phyloP scores from a whole-genome alignment of 2,329 filamentous ascomycete genomes.

The Colletotrichum lini region DNA sequence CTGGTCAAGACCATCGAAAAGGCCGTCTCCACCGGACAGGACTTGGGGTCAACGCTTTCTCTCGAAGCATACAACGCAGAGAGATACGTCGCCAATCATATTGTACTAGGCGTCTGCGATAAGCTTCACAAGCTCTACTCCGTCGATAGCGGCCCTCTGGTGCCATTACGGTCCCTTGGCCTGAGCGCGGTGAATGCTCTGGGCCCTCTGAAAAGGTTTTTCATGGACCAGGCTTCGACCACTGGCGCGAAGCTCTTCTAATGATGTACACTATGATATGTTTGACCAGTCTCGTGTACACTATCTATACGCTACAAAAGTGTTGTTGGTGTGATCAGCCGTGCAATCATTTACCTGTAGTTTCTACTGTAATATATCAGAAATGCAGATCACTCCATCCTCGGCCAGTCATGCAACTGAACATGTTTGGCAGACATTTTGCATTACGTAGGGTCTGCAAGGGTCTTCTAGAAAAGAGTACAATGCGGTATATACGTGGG shows the following conservation, averaged over 20 bases:
- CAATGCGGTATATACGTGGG: constrained; percentile 46
- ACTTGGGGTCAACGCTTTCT: constrained; percentile 83
- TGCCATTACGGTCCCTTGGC: constrained; percentile 84
- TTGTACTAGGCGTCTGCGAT: constrained; percentile 85
- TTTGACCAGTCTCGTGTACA: constrained; percentile 20
- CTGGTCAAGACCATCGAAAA: constrained; percentile 82
- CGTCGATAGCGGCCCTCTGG: constrained; percentile 83
- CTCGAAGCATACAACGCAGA: constrained; percentile 87
- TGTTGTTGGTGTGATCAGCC: neutral
- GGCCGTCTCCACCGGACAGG: constrained; percentile 86
- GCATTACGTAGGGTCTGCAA: constrained; percentile 8
- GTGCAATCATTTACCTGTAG: constrained; percentile 12
- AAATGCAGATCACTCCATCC: neutral
- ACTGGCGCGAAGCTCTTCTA: constrained; percentile 63
- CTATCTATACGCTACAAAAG: neutral
- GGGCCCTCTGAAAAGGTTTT: constrained; percentile 82
- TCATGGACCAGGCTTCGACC: constrained; percentile 83
- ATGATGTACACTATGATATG: constrained; percentile 18
- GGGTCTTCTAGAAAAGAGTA: constrained; percentile 41
- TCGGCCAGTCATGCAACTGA: neutral
- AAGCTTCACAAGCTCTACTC: constrained; percentile 94
- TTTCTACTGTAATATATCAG: neutral
- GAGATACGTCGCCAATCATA: constrained; percentile 85
- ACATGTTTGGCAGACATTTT: neutral
- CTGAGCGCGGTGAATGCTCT: constrained; percentile 82